Evolutionary conservation across 257 asterid genomes (phyloP).

Genomic region (Cinchona pubescens): DNA sequence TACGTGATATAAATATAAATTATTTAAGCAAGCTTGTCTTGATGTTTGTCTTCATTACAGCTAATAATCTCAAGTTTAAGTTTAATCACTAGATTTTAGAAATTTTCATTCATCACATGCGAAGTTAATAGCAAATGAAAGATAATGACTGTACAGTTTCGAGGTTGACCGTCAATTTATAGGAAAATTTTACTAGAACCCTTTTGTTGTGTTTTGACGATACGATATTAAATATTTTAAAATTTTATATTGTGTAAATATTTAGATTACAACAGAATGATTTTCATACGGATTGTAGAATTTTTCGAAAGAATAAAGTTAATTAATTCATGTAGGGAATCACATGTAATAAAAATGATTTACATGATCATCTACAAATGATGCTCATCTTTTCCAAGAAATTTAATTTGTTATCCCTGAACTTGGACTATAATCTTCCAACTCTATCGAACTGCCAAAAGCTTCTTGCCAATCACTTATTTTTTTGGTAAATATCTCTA

Average conservation of each 20-base stretch:
- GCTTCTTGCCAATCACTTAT: too few relatives aligned
- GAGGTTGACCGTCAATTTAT: too few relatives aligned
- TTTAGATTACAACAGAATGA: too few relatives aligned
- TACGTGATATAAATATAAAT: not conserved
- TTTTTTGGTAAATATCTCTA: too few relatives aligned
- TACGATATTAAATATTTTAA: too few relatives aligned
- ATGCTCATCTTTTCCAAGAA: not conserved
- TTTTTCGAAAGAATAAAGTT: not conserved
- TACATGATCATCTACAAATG: not conserved
- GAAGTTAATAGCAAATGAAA: not conserved
- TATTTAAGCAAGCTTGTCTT: not conserved
- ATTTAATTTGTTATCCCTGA: not conserved
- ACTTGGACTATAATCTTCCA: not conserved
- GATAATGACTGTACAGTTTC: not conserved
- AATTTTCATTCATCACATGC: too few relatives aligned
- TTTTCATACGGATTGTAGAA: too few relatives aligned
- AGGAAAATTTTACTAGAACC: too few relatives aligned
- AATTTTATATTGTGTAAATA: too few relatives aligned
- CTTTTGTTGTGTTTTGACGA: too few relatives aligned
- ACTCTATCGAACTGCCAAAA: slow-evolving; percentile 4
- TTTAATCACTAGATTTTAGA: too few relatives aligned
- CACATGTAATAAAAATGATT: not conserved
- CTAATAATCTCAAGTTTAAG: not conserved
- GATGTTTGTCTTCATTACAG: not conserved
- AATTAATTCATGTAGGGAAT: too few relatives aligned